Conservation (phyloP, 768 basidiomycete species). For the Rhizopogon vulgaris region DNA sequence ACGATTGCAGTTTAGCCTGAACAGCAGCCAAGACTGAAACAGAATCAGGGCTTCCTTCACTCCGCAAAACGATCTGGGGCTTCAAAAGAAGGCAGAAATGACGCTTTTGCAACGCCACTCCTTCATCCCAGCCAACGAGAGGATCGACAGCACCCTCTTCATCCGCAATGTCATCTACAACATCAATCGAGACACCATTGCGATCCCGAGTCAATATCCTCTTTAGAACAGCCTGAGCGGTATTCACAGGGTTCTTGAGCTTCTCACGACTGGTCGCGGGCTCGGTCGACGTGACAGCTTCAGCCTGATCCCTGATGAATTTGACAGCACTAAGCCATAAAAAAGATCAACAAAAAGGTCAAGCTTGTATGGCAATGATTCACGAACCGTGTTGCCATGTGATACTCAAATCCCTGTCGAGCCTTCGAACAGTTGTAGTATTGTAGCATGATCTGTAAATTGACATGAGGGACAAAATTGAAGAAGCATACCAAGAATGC, state of each 20-base stretch:
- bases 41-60: slow-evolving; percentile 34
- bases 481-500: background rate
- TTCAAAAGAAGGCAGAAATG: slow-evolving; percentile 85
- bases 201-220: slow-evolving; percentile 56
- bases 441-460: slow-evolving; percentile 67
- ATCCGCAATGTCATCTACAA: slow-evolving; percentile 25
- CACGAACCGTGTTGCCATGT: slow-evolving; percentile 75
- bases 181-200: slow-evolving; percentile 37
- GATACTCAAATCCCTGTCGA: slow-evolving; percentile 77
- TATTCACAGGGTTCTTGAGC: slow-evolving; percentile 28
- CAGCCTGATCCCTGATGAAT: slow-evolving; percentile 81
- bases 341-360: slow-evolving; percentile 3
- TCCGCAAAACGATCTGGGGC: slow-evolving; percentile 80
- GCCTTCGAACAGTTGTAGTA: slow-evolving; percentile 83
- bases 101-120: slow-evolving; percentile 60
- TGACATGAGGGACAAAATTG: slow-evolving; percentile 7
- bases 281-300: slow-evolving; percentile 25
- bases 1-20: slow-evolving; percentile 73
- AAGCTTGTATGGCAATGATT: slow-evolving; percentile 3
- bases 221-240: slow-evolving; percentile 61
- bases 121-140: slow-evolving; percentile 66
- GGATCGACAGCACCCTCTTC: slow-evolving; percentile 43
- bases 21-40: slow-evolving; percentile 73
- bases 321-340: slow-evolving; percentile 58
- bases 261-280: slow-evolving; percentile 17